Base-by-base conservation (phyloP, 1,139 yeast genomes). In the Saccharomyces hybrid region DNA sequence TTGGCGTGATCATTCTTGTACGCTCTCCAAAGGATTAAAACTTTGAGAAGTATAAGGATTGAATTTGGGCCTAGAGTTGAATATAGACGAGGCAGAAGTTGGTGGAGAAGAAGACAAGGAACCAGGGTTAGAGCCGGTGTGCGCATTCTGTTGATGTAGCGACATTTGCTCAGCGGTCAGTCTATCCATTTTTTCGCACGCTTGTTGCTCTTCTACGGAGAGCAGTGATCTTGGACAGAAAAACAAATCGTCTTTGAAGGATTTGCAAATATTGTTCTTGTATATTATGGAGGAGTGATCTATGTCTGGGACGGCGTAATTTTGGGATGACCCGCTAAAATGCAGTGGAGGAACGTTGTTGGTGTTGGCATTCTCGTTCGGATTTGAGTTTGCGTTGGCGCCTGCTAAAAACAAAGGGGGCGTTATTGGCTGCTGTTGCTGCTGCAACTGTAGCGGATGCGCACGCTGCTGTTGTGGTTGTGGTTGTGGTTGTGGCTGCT, bases 31-130 rank as follows among this genome's bases (percentile, higher is more conserved):
- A 27, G 66, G 67, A 55, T 62, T 64, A 51, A 60, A 61, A 55
- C 64, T 61, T 52, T 63, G 80, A 24, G 80, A 78, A 56, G 64
- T 63, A 49, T 60, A 62, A 24, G 67, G 64, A 54, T 64, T 62
- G 52, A 64, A 62, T 51, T 64, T 61, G 31, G 58, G 58, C 34
- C 58, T 55, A 7, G 52, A 47, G n/a, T 48, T 55, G 53, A 50
- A 56, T 54, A 46, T 56, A 29, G 49, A 55, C 49, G 55, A 49
- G 11, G 47, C 52, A 42, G 32, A 38, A 38, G 4, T 38, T 38
- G 48, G 28, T 1, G 31, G 28, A 5, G 31, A 27, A 7, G 28
- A 26, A 46, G 28, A 27, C 29, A 46, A 9, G 11, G 48, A 26
- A 5, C 19, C 48, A 4, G 48, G 19, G 9, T n/a, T 57, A 21